phyloP scores from a whole-genome alignment of 768 basidiomycete genomes.

The Hericium coralloides region DNA sequence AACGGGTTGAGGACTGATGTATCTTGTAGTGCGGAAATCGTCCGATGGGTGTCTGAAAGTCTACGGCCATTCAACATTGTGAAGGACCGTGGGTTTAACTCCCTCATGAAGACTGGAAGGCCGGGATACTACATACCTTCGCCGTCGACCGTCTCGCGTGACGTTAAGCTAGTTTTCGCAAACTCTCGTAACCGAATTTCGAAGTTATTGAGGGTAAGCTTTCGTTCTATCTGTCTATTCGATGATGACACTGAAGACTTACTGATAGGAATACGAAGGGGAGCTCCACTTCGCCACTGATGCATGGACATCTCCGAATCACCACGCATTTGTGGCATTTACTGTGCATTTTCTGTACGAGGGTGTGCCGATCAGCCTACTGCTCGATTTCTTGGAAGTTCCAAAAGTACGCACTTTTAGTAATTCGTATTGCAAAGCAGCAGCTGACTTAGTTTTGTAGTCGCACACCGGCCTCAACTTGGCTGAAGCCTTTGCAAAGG shows the following conservation, averaged over 20 bases:
- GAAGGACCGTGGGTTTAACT: no score
- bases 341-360: constrained; percentile 26
- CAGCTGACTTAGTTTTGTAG: constrained; percentile 1
- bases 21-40: no score
- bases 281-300: constrained; percentile 26
- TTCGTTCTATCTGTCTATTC: neutral
- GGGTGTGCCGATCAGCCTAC: constrained; percentile 18
- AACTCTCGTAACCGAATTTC: constrained; percentile 15
- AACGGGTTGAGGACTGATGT: no score
- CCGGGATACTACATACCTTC: constrained; percentile 27
- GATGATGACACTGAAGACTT: neutral
- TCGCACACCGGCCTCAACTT: constrained; percentile 24
- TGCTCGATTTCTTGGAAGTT: constrained; percentile 32
- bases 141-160: constrained; percentile 21
- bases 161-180: constrained; percentile 24
- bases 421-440: neutral
- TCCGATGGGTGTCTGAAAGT: no score
- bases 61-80: no score
- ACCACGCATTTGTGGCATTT: constrained; percentile 23
- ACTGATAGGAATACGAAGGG: constrained; percentile 21
- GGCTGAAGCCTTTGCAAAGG: constrained; percentile 15
- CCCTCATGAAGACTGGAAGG: constrained; percentile 25
- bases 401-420: constrained; percentile 9
- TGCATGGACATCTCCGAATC: constrained; percentile 30
- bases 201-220: constrained; percentile 10